Base-by-base conservation (phyloP, 768 basidiomycete species). In the Roridomyces roridus region DNA sequence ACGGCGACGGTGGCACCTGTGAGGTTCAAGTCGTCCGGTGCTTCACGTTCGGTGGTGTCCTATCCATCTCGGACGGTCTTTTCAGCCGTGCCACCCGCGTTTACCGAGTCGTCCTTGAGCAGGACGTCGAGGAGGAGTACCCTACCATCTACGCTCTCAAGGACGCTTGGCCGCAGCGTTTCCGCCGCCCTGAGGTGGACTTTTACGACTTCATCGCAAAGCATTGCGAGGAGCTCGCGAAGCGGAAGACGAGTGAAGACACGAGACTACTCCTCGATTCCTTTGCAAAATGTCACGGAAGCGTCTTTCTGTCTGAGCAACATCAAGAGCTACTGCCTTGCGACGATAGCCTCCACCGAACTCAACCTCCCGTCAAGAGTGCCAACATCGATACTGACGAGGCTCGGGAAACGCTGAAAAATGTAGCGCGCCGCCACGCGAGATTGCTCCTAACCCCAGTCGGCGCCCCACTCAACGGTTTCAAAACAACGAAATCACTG, bases 31-130 rank as follows among this genome's bases (percentile, higher is more conserved):
- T 35, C 25, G 52, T 44, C 24, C 24, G 20, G 6, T 54, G 52
- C 23, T 44, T 54, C 29, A 42, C 40, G 18, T 17, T 54, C 11
- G 52, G 52, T 10, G 21, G 26, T 4, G 20, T 31, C 23, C 44
- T 54, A 17, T 54, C 52, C 21, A 18, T 31, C 5, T 17, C 52
- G 11, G 52, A 54, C 35, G 44, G 52, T 17, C 43, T 54, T 14
- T 45, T 54, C 52, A 20, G 52, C 23, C 52, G 52, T 37, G 52
- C 52, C 31, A 54, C 52, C 34, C 52, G 44, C 17, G 52, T 54
- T 7, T 41, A 54, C 28, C 52, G 52, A 15, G 52, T 54, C 15
- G 18, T 54, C 23, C 28, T 46, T 21, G 24, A 43, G 42, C 9
- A 43, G 10, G 45, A 24, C 25, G 20, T 24, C 28, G 25, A 18